Evolutionary conservation across 2,329 filamentous ascomycete species (phyloP).

Genomic region (Calycina herbarum): DNA sequence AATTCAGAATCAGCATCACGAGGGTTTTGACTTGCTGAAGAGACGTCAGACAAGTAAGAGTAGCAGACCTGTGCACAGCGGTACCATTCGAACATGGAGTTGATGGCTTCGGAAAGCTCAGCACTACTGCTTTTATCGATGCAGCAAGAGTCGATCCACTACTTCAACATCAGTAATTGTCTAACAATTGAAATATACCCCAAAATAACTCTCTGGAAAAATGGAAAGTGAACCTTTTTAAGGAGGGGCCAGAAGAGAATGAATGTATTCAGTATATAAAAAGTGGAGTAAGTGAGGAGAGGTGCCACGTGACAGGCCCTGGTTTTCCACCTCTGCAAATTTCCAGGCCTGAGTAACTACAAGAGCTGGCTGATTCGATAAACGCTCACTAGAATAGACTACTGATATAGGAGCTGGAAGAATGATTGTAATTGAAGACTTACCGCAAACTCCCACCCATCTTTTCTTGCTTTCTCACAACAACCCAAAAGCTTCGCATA

Average conservation of each 20-base stretch:
- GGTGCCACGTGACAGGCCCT: not conserved
- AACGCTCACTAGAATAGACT: not conserved
- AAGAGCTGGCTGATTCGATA: too few species aligned
- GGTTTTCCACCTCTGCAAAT: not conserved
- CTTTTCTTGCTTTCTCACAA: slow-evolving; percentile 12
- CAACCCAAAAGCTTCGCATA: slow-evolving; percentile 19
- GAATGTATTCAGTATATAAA: not conserved
- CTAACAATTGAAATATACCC: not conserved
- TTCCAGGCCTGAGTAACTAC: too few species aligned
- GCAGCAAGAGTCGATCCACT: slow-evolving; percentile 21
- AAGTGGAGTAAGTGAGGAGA: too few species aligned
- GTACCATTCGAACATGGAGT: slow-evolving; percentile 27
- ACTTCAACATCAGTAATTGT: too few species aligned
- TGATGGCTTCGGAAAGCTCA: slow-evolving; percentile 25
- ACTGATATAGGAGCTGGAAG: not conserved
- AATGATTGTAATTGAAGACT: not conserved
- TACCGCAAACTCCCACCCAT: slow-evolving; percentile 4
- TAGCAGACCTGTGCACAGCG: slow-evolving; percentile 19
- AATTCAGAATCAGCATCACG: not conserved
- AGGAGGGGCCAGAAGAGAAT: not conserved
- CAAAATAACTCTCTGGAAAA: not conserved
- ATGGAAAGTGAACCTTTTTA: not conserved
- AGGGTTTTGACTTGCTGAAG: not conserved
- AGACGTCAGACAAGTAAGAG: slow-evolving; percentile 20
- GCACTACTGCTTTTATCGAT: slow-evolving; percentile 25